Evolutionary conservation across 2,329 filamentous ascomycete genomes (phyloP).

Genomic region (Basipetospora chlamydospora): DNA sequence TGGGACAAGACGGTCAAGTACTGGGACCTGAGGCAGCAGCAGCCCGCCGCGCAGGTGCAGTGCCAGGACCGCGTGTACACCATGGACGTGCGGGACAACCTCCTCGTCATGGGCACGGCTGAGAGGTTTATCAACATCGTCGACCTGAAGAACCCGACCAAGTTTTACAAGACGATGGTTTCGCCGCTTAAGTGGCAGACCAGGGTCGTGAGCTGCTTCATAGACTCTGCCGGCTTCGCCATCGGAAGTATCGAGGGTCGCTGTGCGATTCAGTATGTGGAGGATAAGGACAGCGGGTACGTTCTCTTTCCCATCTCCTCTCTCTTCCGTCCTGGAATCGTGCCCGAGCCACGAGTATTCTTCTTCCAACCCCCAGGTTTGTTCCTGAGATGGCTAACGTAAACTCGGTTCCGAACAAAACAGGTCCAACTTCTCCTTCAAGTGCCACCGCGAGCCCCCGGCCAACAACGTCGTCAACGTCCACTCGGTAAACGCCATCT

Average conservation of each 20-base stretch:
- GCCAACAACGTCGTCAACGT: constrained; percentile 70
- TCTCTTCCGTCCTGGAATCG: no score
- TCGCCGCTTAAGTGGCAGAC: constrained; percentile 98
- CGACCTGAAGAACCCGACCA: constrained; percentile 73
- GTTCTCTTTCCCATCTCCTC: constrained; percentile 10
- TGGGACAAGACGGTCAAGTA: constrained; percentile 89
- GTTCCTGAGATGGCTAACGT: neutral
- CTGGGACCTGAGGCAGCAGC: constrained; percentile 61
- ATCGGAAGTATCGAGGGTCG: constrained; percentile 94
- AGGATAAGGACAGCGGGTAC: constrained; percentile 77
- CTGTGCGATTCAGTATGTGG: constrained; percentile 95
- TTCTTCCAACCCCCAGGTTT: neutral
- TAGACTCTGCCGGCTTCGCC: constrained; percentile 80
- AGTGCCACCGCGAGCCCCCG: constrained; percentile 82
- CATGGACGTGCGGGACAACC: constrained; percentile 78
- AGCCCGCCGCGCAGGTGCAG: constrained; percentile 49
- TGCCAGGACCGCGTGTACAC: constrained; percentile 74
- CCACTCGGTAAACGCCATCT: constrained; percentile 92
- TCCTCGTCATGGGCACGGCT: constrained; percentile 83
- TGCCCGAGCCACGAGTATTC: no score
- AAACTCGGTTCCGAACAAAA: no score
- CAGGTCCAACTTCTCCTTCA: constrained; percentile 94
- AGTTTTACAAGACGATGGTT: constrained; percentile 92
- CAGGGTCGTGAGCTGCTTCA: constrained; percentile 85
- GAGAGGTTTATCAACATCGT: constrained; percentile 94